Base-by-base conservation (phyloP, 2,329 filamentous ascomycete genomes). In the Trichophyton rubrum region DNA sequence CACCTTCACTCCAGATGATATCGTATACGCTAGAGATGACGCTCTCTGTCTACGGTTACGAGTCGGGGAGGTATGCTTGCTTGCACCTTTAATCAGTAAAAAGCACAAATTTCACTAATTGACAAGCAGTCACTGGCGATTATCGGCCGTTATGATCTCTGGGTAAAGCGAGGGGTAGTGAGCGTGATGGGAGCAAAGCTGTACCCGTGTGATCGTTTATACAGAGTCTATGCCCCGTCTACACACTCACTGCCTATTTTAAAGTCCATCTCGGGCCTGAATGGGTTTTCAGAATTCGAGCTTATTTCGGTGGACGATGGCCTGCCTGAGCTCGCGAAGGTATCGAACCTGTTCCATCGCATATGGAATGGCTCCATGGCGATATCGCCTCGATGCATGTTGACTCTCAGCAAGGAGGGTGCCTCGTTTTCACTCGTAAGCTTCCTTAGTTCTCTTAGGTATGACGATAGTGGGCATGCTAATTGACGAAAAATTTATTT, bases 111-210 rank as follows among this genome's bases (percentile, higher is more conserved):
- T 17, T 38, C 24, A 4, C 20, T 40, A 22, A 13, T 63, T 13
- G 9, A 13, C 9, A 3, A 38, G 33, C 33, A 77, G 75, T 77
- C 72, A 41, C 77, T 70, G 30, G 71, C 72, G 6, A 58, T 78
- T 4, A 57, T 77, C n/a, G 83, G 83, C 11, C 76, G 79, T 49
- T 85, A 82, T 66, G 77, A 82, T 61, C 67, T 86, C n/a, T 77
- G 77, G 70, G 78, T 85, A 3, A 75, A 78, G 51, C 74, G 76
- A 66, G 83, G 83, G 11, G 75, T 81, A 27, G 70, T 84, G 38
- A 80, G 78, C 56, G 67, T 85, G 56, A 80, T 82, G 68, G 83
- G 83, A 38, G 81, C 82, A n/a, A 80, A 81, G 45, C 65, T 85
- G 8, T 74, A 77, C 60, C 74, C 79, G 11, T 75, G 76, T 1